Percentiles rank a stretch among this genome's conserved stretches.
phyloP scores from a whole-genome alignment of 2,329 filamentous ascomycete species.

The Coniochaeta ligniaria region DNA sequence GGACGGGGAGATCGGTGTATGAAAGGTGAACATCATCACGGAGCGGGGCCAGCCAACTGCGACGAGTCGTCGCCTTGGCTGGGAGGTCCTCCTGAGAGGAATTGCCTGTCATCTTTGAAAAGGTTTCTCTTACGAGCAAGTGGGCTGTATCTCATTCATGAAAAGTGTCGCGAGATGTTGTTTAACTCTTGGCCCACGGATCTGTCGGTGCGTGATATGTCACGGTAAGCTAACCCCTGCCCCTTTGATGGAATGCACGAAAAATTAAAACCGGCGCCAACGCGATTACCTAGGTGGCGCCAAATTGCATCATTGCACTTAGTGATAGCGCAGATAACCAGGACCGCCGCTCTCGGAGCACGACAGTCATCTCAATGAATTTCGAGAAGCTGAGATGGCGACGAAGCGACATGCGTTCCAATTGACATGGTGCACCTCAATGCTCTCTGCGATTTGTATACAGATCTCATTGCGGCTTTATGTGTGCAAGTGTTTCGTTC shows the following conservation, averaged over 20 bases:
- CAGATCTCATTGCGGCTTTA: no score
- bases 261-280: neutral
- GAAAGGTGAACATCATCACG: slow-evolving; percentile 11
- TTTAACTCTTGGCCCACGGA: neutral
- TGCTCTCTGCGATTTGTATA: no score
- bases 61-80: neutral
- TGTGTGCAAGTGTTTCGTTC: no score
- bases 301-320: neutral
- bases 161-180: neutral
- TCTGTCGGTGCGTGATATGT: neutral
- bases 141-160: neutral
- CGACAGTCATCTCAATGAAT: neutral
- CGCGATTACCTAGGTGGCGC: neutral
- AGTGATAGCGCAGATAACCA: neutral
- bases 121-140: neutral
- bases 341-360: neutral
- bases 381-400: no score
- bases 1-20: slow-evolving; percentile 26
- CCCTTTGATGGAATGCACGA: neutral
- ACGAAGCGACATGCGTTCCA: no score
- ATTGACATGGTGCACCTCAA: no score
- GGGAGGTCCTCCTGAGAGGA: neutral
- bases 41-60: slow-evolving; percentile 5
- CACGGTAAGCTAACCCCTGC: neutral
- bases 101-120: neutral